Evolutionary conservation across 441 rosid genomes (phyloP).

Genomic region (Gossypium aridum): DNA sequence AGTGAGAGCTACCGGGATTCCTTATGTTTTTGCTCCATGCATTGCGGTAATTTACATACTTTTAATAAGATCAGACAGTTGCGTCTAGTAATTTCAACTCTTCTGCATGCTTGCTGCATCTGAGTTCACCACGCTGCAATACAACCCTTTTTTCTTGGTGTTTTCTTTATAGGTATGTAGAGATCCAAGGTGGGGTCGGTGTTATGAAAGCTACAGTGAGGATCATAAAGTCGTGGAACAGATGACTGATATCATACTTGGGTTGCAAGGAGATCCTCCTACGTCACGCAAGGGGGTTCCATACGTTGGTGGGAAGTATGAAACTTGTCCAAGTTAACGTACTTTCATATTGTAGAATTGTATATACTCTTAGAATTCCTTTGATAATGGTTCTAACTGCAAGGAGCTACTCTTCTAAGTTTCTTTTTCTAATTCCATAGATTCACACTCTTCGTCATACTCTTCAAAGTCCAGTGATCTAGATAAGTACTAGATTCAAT

Average conservation of each 20-base stretch:
- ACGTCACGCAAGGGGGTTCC: slow-evolving; percentile 41
- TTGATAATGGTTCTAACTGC: not conserved
- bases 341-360: not conserved
- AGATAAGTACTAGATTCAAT: not conserved
- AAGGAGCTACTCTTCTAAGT: not conserved
- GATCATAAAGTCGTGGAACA: slow-evolving; percentile 42
- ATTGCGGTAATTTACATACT: slow-evolving; percentile 38
- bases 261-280: slow-evolving; percentile 68
- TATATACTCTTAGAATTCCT: not conserved
- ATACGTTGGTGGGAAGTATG: slow-evolving; percentile 55
- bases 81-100: not conserved
- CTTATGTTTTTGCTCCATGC: slow-evolving; percentile 70
- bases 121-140: not conserved
- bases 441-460: not conserved
- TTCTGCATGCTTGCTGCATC: not conserved
- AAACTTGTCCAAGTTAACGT: slow-evolving; percentile 10
- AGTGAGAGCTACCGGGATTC: slow-evolving; percentile 70
- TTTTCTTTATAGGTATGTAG: slow-evolving; percentile 49
- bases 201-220: slow-evolving; percentile 34
- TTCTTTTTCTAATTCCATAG: not conserved
- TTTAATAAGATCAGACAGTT: not conserved
- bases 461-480: not conserved
- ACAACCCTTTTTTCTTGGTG: slow-evolving; percentile 4
- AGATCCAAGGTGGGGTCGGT: slow-evolving; percentile 77
- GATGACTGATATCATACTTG: slow-evolving; percentile 63